phyloP scores from a whole-genome alignment of 2,329 filamentous ascomycete genomes.

The Neonectria neomacrospora region DNA sequence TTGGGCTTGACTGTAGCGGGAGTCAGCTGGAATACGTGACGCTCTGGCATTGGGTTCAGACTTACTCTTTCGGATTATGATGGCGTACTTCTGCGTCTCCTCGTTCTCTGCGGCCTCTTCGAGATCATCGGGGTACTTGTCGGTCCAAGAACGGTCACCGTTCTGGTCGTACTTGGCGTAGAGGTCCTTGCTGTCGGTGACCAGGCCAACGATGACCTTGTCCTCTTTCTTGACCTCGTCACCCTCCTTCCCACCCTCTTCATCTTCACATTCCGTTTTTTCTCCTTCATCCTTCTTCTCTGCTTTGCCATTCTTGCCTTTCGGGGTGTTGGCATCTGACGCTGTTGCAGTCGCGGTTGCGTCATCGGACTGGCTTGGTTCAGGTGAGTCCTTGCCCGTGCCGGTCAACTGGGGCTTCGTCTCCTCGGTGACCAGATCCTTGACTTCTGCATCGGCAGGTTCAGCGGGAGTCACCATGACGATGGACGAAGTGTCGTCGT shows the following conservation, averaged over 20 bases:
- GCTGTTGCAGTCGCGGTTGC: neutral
- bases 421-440: slow-evolving; percentile 28
- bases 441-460: slow-evolving; percentile 27
- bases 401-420: slow-evolving; percentile 28
- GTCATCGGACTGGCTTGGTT: neutral
- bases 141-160: slow-evolving; percentile 65
- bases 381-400: slow-evolving; percentile 14
- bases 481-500: slow-evolving; percentile 34
- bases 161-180: slow-evolving; percentile 59
- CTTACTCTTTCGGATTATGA: slow-evolving; percentile 65
- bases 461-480: slow-evolving; percentile 39
- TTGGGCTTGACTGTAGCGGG: slow-evolving; percentile 52
- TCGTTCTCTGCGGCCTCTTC: slow-evolving; percentile 69
- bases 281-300: slow-evolving; percentile 24
- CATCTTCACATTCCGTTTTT: neutral
- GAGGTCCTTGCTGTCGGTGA: slow-evolving; percentile 55
- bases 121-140: slow-evolving; percentile 64
- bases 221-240: slow-evolving; percentile 30
- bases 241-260: slow-evolving; percentile 13
- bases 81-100: slow-evolving; percentile 69
- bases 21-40: neutral
- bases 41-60: neutral
- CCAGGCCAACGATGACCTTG: slow-evolving; percentile 47
- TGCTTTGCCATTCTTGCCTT: slow-evolving; percentile 13
- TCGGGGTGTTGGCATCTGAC: slow-evolving; percentile 2